Evolutionary conservation across 1,284 basidiomycete genomes (phyloP).

Genomic region (Malassezia vespertilionis): DNA sequence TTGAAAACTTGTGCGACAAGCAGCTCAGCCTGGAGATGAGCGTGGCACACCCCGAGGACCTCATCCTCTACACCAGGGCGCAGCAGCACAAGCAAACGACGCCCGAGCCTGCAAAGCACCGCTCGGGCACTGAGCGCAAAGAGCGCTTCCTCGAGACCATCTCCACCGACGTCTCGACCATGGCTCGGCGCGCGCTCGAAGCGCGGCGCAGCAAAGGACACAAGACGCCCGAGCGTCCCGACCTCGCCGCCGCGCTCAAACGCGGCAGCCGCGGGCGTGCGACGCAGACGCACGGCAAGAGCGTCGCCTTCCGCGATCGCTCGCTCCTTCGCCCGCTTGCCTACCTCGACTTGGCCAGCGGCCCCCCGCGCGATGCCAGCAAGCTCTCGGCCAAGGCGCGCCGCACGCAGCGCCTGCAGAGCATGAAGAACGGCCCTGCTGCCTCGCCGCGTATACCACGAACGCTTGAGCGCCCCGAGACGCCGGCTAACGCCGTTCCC

Average conservation of each 20-base stretch:
- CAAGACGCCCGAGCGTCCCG: slow-evolving; percentile 1
- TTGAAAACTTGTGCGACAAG: slow-evolving; percentile 50
- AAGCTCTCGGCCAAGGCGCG: neutral
- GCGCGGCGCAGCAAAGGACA: neutral
- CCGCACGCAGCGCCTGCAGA: neutral
- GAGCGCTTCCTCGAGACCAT: slow-evolving; percentile 53
- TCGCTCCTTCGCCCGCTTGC: slow-evolving; percentile 49
- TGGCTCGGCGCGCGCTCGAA: neutral
- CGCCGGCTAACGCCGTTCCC: neutral
- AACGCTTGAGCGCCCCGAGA: neutral
- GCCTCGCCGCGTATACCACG: neutral
- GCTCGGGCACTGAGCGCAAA: slow-evolving; percentile 40
- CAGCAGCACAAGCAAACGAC: neutral
- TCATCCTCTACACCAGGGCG: slow-evolving; percentile 50
- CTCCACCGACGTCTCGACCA: slow-evolving; percentile 40
- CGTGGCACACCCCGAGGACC: slow-evolving; percentile 51
- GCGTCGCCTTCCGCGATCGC: slow-evolving; percentile 51
- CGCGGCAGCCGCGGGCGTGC: slow-evolving; percentile 50
- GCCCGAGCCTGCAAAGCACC: slow-evolving; percentile 18
- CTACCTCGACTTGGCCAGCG: slow-evolving; percentile 51
- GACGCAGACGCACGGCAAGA: slow-evolving; percentile 49
- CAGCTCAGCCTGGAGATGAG: slow-evolving; percentile 49
- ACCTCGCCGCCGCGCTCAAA: slow-evolving; percentile 49
- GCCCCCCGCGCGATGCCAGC: slow-evolving; percentile 48
- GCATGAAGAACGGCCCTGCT: neutral